A percentile compares a stretch with the other conserved stretches of the same genome.
Conservation (phyloP, 345 rosid species). For the Gossypium arboreum region DNA sequence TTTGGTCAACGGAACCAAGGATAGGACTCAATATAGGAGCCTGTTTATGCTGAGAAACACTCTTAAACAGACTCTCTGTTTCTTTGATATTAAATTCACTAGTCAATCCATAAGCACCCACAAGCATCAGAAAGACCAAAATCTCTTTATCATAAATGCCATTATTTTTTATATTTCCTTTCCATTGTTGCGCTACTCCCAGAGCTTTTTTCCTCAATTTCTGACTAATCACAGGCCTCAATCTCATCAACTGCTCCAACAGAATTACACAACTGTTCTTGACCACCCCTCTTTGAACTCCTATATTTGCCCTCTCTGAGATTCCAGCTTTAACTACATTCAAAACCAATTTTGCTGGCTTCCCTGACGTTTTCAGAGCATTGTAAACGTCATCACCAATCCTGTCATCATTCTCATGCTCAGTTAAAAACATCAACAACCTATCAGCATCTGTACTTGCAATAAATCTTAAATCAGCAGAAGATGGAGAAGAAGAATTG, state of each 20-base stretch:
- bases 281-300: not conserved
- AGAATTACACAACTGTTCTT: conserved; percentile 13
- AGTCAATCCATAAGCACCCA: conserved; percentile 12
- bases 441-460: conserved; percentile 1
- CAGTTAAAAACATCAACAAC: conserved; percentile 22
- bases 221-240: conserved; percentile 15
- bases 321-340: conserved; percentile 24
- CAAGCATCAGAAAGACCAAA: conserved; percentile 18
- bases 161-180: not conserved
- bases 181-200: conserved; percentile 5
- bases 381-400: conserved; percentile 12
- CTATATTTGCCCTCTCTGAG: not conserved
- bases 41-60: conserved; percentile 15
- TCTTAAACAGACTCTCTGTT: conserved; percentile 1
- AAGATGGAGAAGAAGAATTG: not conserved
- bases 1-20: conserved; percentile 8
- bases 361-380: conserved; percentile 21
- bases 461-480: conserved; percentile 4
- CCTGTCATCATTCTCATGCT: conserved; percentile 20
- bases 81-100: conserved; percentile 1
- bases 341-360: conserved; percentile 28
- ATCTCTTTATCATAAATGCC: not conserved
- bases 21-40: conserved; percentile 1
- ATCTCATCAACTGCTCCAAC: conserved; percentile 22
- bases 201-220: conserved; percentile 23